Evolutionary conservation across 768 basidiomycete species (phyloP).

Genomic region (Termitomyces sp.): DNA sequence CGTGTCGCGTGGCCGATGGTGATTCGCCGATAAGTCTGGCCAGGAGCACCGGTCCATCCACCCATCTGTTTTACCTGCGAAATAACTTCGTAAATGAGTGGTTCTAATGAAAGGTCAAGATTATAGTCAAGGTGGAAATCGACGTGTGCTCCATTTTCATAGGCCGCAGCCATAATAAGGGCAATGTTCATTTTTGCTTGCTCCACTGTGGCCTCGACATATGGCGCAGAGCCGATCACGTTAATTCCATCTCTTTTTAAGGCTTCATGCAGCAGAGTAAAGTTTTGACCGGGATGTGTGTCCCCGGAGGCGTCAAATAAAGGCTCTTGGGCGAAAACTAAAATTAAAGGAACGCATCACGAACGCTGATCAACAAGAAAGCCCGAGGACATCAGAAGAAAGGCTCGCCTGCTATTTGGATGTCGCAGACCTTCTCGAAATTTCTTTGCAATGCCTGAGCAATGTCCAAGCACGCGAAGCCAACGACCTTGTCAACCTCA

Average conservation of each 20-base stretch:
- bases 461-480: constrained; percentile 46
- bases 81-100: constrained; percentile 53
- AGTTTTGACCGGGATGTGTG: constrained; percentile 36
- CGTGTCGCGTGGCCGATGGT: constrained; percentile 60
- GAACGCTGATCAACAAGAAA: constrained; percentile 8
- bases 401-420: constrained; percentile 50
- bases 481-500: constrained; percentile 53
- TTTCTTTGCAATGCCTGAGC: constrained; percentile 42
- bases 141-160: constrained; percentile 31
- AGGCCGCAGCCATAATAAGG: constrained; percentile 44
- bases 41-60: constrained; percentile 11
- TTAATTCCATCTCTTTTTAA: constrained; percentile 31
- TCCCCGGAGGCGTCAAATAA: constrained; percentile 34
- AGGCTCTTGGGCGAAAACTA: constrained; percentile 61
- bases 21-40: constrained; percentile 30
- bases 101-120: constrained; percentile 42
- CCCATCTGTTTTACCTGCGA: constrained; percentile 24
- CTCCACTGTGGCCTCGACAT: constrained; percentile 46
- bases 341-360: neutral
- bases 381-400: constrained; percentile 6
- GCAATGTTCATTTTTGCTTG: constrained; percentile 49
- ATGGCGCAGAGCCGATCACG: constrained; percentile 60
- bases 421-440: constrained; percentile 40
- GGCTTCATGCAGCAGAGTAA: constrained; percentile 38
- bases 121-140: constrained; percentile 72